Conservation (phyloP, 495 filamentous ascomycete genomes). For the Xylaria curta region DNA sequence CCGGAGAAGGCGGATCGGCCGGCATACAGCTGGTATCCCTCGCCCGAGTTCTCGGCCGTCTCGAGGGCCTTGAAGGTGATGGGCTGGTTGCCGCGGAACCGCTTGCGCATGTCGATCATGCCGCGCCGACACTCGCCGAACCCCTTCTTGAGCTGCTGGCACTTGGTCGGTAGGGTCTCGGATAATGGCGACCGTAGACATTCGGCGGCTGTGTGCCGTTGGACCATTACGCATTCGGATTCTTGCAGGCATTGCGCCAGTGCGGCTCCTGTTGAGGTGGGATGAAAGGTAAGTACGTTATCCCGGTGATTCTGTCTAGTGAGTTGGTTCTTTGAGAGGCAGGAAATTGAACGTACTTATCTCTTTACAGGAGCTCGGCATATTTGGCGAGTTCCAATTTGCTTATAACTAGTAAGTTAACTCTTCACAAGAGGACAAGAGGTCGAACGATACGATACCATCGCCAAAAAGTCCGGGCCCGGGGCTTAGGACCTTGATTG, state of each 20-base stretch:
- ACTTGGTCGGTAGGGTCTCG: constrained; percentile 80
- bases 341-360: constrained; percentile 69
- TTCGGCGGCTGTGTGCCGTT: constrained; percentile 84
- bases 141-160: constrained; percentile 90
- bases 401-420: not conserved
- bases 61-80: constrained; percentile 68
- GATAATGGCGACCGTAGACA: constrained; percentile 82
- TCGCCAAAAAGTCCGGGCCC: constrained; percentile 6
- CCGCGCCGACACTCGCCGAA: constrained; percentile 96
- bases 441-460: constrained; percentile 12
- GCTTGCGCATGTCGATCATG: constrained; percentile 98
- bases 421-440: not conserved
- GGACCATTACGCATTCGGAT: constrained; percentile 91
- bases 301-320: not conserved
- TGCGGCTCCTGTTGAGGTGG: constrained; percentile 72
- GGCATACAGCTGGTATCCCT: constrained; percentile 76
- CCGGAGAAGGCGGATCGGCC: constrained; percentile 73
- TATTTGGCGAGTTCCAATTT: constrained; percentile 44
- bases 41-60: constrained; percentile 59
- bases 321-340: not conserved
- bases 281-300: constrained; percentile 18
- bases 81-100: constrained; percentile 95
- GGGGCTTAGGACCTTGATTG: not conserved
- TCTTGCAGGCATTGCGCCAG: constrained; percentile 93
- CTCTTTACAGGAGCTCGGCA: constrained; percentile 97